phyloP scores from a whole-genome alignment of 495 filamentous ascomycete species.

The Barbatosphaeria neglecta region DNA sequence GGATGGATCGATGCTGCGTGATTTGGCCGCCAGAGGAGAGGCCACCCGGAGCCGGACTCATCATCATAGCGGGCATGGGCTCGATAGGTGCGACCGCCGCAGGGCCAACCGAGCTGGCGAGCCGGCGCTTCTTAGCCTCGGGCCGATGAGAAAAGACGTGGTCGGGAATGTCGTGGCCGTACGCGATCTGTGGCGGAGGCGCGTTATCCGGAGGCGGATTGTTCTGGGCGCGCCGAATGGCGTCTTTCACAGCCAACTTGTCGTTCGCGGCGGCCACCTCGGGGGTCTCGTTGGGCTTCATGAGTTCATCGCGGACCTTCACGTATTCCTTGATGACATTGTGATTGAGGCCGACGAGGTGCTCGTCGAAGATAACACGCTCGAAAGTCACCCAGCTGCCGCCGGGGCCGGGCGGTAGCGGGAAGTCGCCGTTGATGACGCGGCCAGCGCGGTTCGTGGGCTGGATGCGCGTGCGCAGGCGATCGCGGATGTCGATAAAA shows the following conservation, averaged over 20 bases:
- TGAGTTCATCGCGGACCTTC: slow-evolving; percentile 30
- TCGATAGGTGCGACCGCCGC: not conserved
- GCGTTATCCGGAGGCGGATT: slow-evolving; percentile 24
- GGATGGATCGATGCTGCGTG: not conserved
- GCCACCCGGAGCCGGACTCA: not conserved
- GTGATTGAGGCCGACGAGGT: slow-evolving; percentile 34
- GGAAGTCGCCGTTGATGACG: slow-evolving; percentile 22
- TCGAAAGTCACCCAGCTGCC: slow-evolving; percentile 46
- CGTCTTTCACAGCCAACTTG: slow-evolving; percentile 23
- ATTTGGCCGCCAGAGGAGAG: not conserved
- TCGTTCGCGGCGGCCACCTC: slow-evolving; percentile 15
- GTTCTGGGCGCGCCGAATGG: slow-evolving; percentile 18
- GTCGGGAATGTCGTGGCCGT: slow-evolving; percentile 29
- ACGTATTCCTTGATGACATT: slow-evolving; percentile 44
- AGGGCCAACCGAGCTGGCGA: slow-evolving; percentile 7
- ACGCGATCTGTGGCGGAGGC: slow-evolving; percentile 24
- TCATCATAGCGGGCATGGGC: slow-evolving; percentile 7
- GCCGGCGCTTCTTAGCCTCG: slow-evolving; percentile 26
- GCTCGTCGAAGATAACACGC: slow-evolving; percentile 36
- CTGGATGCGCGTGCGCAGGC: slow-evolving; percentile 40
- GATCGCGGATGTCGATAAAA: slow-evolving; percentile 42
- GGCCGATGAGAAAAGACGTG: slow-evolving; percentile 17
- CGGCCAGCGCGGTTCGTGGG: slow-evolving; percentile 23
- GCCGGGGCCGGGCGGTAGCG: slow-evolving; percentile 38
- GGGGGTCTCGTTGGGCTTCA: slow-evolving; percentile 10